Evolutionary conservation across 2,329 filamentous ascomycete species (phyloP).

Genomic region (Aspergillus clavatus): DNA sequence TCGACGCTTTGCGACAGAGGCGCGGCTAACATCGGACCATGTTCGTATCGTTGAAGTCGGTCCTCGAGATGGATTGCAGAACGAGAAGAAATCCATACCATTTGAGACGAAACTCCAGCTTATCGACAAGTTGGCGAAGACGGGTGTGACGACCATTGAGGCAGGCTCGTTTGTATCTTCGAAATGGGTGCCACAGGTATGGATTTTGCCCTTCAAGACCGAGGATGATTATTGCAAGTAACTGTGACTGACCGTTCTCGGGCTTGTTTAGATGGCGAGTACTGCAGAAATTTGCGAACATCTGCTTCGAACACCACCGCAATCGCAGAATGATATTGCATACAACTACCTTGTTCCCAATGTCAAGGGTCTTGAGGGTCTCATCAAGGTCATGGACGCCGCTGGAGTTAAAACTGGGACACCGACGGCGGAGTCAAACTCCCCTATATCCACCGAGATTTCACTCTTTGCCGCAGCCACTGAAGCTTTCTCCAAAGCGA

Average conservation of each 20-base stretch:
- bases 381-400: constrained; percentile 50
- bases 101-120: constrained; percentile 48
- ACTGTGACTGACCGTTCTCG: neutral
- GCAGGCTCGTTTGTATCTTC: constrained; percentile 51
- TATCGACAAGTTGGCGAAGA: constrained; percentile 44
- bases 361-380: constrained; percentile 56
- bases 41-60: constrained; percentile 53
- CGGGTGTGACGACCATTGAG: constrained; percentile 49
- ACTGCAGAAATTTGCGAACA: constrained; percentile 57
- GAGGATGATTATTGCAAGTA: neutral
- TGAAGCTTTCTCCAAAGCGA: constrained; percentile 60
- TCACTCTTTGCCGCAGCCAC: constrained; percentile 63
- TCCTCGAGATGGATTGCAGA: constrained; percentile 51
- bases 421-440: constrained; percentile 23
- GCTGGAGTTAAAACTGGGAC: constrained; percentile 31
- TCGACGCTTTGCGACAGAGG: constrained; percentile 37
- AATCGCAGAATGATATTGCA: constrained; percentile 49
- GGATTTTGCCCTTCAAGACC: constrained; percentile 5
- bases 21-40: constrained; percentile 43
- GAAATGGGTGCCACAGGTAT: constrained; percentile 52
- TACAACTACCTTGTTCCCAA: constrained; percentile 66
- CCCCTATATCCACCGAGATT: constrained; percentile 47
- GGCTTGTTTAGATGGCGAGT: constrained; percentile 54
- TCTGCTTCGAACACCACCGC: constrained; percentile 48
- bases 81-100: constrained; percentile 48